phyloP scores from a whole-genome alignment of 2,329 filamentous ascomycete genomes.

The Didymosphaeria variabile region DNA sequence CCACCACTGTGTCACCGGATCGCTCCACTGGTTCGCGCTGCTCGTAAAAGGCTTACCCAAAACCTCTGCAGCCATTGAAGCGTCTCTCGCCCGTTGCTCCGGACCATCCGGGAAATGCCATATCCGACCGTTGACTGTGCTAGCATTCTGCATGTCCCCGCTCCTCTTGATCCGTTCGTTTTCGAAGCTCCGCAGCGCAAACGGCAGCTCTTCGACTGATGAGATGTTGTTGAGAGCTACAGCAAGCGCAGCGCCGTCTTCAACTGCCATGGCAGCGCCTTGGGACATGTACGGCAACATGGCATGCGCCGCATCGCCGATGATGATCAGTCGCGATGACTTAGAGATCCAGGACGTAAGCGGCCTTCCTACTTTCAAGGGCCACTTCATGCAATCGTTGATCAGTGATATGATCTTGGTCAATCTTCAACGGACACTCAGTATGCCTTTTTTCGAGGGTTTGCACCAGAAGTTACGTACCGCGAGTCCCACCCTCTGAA shows the following conservation, averaged over 20 bases:
- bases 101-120: slow-evolving; percentile 53
- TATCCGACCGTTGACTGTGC: slow-evolving; percentile 58
- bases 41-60: slow-evolving; percentile 47
- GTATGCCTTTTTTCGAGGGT: no score
- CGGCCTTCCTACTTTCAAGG: slow-evolving; percentile 26
- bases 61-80: slow-evolving; percentile 45
- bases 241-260: slow-evolving; percentile 72
- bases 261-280: slow-evolving; percentile 70
- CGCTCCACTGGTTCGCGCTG: slow-evolving; percentile 61
- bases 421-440: slow-evolving; percentile 29
- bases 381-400: slow-evolving; percentile 33
- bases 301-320: slow-evolving; percentile 37
- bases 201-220: slow-evolving; percentile 37
- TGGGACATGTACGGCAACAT: slow-evolving; percentile 39
- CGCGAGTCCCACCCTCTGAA: slow-evolving; percentile 72
- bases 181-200: slow-evolving; percentile 51
- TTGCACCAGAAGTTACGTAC: slow-evolving; percentile 19
- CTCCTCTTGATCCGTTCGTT: slow-evolving; percentile 57
- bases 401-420: slow-evolving; percentile 42
- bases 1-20: slow-evolving; percentile 58
- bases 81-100: slow-evolving; percentile 32
- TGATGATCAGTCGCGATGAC: slow-evolving; percentile 27
- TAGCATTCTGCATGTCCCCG: slow-evolving; percentile 57
- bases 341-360: slow-evolving; percentile 25
- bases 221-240: slow-evolving; percentile 44